phyloP scores from a whole-genome alignment of 495 filamentous ascomycete species.

The Cetradonia linearis region DNA sequence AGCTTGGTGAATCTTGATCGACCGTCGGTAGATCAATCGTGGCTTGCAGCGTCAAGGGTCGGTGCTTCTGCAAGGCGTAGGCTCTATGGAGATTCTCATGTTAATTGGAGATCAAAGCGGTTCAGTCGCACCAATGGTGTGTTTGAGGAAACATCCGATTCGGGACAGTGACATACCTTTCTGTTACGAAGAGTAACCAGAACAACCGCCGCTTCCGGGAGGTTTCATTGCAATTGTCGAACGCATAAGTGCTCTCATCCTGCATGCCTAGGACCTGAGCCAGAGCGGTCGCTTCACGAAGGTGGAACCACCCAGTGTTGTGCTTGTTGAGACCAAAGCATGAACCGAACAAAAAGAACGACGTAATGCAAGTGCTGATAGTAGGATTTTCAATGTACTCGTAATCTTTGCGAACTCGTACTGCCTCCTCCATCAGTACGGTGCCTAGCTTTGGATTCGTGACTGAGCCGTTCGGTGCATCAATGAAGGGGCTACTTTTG shows the following conservation, averaged over 20 bases:
- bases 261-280: constrained; percentile 50
- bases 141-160: neutral
- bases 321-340: constrained; percentile 55
- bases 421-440: constrained; percentile 58
- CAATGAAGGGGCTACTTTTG: constrained; percentile 42
- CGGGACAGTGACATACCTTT: constrained; percentile 33
- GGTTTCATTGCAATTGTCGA: constrained; percentile 36
- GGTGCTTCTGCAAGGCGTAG: constrained; percentile 67
- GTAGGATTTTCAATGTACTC: constrained; percentile 63
- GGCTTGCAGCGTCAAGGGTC: constrained; percentile 59
- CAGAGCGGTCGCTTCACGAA: constrained; percentile 52
- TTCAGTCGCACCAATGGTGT: neutral
- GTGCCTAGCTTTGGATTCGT: constrained; percentile 43
- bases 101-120: constrained; percentile 10
- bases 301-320: constrained; percentile 49
- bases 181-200: constrained; percentile 54
- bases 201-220: constrained; percentile 49
- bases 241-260: constrained; percentile 43
- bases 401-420: constrained; percentile 63
- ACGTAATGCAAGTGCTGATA: constrained; percentile 59
- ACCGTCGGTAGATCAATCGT: constrained; percentile 54
- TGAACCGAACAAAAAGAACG: constrained; percentile 70
- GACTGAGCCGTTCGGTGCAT: constrained; percentile 43
- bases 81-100: constrained; percentile 34
- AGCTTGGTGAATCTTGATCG: constrained; percentile 36